phyloP scores from a whole-genome alignment of 2,329 filamentous ascomycete genomes.

The Parascedosporium putredinis region DNA sequence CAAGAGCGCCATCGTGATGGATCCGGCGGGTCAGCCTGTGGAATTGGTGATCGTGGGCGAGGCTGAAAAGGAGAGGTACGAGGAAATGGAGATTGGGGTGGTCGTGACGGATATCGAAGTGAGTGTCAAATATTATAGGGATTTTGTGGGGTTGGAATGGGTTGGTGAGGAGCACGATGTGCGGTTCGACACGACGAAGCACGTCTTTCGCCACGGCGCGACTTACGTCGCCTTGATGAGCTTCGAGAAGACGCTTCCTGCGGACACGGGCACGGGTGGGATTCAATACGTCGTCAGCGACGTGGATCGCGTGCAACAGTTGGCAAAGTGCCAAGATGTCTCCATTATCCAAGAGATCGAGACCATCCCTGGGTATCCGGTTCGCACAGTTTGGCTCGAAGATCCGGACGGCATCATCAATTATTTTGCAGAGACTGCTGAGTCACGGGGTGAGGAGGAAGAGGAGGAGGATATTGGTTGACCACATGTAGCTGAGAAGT shows the following conservation, averaged over 20 bases:
- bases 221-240: neutral
- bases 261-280: neutral
- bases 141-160: neutral
- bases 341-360: neutral
- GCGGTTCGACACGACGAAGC: neutral
- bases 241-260: neutral
- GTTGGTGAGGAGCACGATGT: neutral
- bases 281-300: constrained; percentile 4
- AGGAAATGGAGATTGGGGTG: constrained; percentile 3
- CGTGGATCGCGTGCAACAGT: neutral
- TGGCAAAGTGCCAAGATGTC: neutral
- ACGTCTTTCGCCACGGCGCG: constrained; percentile 1
- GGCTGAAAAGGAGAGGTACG: neutral
- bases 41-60: constrained; percentile 4
- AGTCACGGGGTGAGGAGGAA: constrained; percentile 3
- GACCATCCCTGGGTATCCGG: neutral
- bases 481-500: no score
- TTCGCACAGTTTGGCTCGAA: neutral
- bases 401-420: constrained; percentile 3
- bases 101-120: neutral
- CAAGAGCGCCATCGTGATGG: neutral
- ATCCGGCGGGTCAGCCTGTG: neutral
- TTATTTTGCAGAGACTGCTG: constrained; percentile 1
- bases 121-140: neutral
- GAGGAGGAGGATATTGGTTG: no score